Evolutionary conservation across 2,329 filamentous ascomycete genomes (phyloP).

Genomic region (Orbilia brochopaga): DNA sequence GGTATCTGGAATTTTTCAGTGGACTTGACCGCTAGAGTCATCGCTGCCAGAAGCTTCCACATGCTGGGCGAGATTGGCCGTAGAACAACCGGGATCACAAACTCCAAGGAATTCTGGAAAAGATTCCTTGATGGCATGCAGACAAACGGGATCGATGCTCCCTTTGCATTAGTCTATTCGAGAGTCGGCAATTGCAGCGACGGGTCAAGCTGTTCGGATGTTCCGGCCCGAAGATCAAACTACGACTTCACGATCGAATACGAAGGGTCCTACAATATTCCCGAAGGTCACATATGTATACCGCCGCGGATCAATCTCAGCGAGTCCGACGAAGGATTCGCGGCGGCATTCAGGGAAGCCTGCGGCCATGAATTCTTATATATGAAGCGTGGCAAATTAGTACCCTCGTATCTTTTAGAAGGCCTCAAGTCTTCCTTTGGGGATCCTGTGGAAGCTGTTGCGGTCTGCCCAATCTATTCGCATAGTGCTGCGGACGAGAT

Average conservation of each 20-base stretch:
- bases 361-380: slow-evolving; percentile 30
- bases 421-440: slow-evolving; percentile 22
- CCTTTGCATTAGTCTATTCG: slow-evolving; percentile 35
- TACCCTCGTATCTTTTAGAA: slow-evolving; percentile 29
- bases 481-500: slow-evolving; percentile 33
- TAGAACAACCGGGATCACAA: slow-evolving; percentile 65
- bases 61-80: slow-evolving; percentile 52
- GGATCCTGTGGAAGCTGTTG: slow-evolving; percentile 24
- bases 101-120: slow-evolving; percentile 50
- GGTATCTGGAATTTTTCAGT: slow-evolving; percentile 51
- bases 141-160: slow-evolving; percentile 30
- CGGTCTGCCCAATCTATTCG: slow-evolving; percentile 29
- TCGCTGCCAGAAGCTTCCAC: slow-evolving; percentile 52
- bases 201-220: slow-evolving; percentile 20
- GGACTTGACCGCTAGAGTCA: slow-evolving; percentile 51
- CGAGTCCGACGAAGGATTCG: slow-evolving; percentile 37
- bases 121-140: slow-evolving; percentile 44
- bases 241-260: slow-evolving; percentile 30
- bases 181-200: slow-evolving; percentile 72
- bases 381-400: slow-evolving; percentile 8
- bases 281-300: slow-evolving; percentile 31
- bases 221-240: slow-evolving; percentile 7
- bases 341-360: slow-evolving; percentile 30
- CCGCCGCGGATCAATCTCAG: slow-evolving; percentile 21
- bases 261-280: slow-evolving; percentile 31